Percentiles rank a stretch among this genome's conserved stretches.
Conservation (phyloP, 2,329 filamentous ascomycete species). For the Canariomyces notabilis region DNA sequence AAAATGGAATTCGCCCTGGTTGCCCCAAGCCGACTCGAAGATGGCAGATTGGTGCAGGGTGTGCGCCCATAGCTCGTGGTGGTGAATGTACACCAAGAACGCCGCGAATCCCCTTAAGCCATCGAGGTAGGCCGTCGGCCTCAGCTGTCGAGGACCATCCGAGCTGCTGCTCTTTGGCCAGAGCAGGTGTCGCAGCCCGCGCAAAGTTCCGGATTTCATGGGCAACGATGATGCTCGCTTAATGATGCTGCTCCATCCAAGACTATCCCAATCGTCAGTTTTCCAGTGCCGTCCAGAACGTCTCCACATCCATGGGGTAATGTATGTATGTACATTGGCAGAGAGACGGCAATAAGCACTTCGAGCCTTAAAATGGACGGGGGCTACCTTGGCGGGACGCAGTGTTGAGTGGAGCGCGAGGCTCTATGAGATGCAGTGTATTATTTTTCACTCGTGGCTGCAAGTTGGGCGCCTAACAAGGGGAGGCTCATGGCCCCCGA, state of each 20-base stretch:
- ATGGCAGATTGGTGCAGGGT: constrained; percentile 26
- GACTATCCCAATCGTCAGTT: background rate
- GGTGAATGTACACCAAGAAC: constrained; percentile 59
- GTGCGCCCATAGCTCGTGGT: constrained; percentile 56
- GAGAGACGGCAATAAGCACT: too few species aligned
- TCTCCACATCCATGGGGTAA: constrained; percentile 17
- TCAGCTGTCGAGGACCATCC: constrained; percentile 27
- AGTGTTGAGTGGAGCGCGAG: too few species aligned
- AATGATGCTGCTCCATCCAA: background rate
- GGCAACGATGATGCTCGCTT: constrained; percentile 3
- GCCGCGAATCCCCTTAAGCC: constrained; percentile 63
- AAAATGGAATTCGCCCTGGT: constrained; percentile 44
- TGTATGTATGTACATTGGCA: background rate
- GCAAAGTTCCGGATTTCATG: constrained; percentile 21
- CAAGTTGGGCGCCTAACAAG: too few species aligned
- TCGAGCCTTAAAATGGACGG: background rate
- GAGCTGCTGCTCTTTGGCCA: constrained; percentile 17
- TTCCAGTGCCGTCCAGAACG: constrained; percentile 14
- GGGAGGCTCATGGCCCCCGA: too few species aligned
- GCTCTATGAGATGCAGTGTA: too few species aligned
- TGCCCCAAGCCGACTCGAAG: constrained; percentile 52
- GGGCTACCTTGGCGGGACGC: background rate
- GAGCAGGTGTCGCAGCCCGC: constrained; percentile 19
- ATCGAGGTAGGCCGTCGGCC: constrained; percentile 57
- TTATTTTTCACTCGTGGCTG: too few species aligned